A percentile compares a stretch with the other conserved stretches of the same genome.
These are phyloP conservation scores for Sporothrix dimorphospora DNA, from an alignment of 2,329 filamentous ascomycete species.

Conservation along the genomic window DNA sequence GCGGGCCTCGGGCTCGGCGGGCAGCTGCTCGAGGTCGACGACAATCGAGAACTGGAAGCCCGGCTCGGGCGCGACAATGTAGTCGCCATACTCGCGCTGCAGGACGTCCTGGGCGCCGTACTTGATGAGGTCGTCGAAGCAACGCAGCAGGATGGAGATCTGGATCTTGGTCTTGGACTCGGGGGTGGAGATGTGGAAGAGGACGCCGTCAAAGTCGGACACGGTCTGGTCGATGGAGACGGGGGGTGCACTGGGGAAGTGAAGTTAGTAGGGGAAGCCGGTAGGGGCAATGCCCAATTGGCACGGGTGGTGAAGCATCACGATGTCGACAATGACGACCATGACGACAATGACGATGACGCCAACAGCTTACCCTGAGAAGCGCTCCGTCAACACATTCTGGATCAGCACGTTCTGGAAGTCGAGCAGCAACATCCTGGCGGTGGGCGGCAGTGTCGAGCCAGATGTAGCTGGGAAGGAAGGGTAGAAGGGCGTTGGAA, in stretches of 20 bases:
- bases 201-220: conserved; percentile 98
- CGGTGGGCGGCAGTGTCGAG: conserved; percentile 22
- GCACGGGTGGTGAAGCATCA: not conserved
- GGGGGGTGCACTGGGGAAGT: conserved; percentile 68
- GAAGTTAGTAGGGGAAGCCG: conserved; percentile 24
- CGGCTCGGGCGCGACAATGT: conserved; percentile 82
- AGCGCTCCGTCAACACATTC: conserved; percentile 91
- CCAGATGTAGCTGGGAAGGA: conserved; percentile 8
- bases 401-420: conserved; percentile 99
- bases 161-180: conserved; percentile 92
- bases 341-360: not conserved
- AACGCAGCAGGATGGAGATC: conserved; percentile 92
- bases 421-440: conserved; percentile 87
- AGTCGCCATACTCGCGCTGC: conserved; percentile 90
- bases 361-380: conserved; percentile 69
- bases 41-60: conserved; percentile 96
- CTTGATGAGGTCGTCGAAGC: conserved; percentile 86
- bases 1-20: conserved; percentile 75
- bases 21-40: conserved; percentile 86
- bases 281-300: conserved; percentile 27
- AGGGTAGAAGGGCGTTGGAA: not conserved
- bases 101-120: conserved; percentile 93
- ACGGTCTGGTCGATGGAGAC: conserved; percentile 95
- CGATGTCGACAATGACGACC: not conserved
- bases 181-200: conserved; percentile 96